Evolutionary conservation across 2,329 filamentous ascomycete genomes (phyloP).

Genomic region (Pyrenophora graminea): DNA sequence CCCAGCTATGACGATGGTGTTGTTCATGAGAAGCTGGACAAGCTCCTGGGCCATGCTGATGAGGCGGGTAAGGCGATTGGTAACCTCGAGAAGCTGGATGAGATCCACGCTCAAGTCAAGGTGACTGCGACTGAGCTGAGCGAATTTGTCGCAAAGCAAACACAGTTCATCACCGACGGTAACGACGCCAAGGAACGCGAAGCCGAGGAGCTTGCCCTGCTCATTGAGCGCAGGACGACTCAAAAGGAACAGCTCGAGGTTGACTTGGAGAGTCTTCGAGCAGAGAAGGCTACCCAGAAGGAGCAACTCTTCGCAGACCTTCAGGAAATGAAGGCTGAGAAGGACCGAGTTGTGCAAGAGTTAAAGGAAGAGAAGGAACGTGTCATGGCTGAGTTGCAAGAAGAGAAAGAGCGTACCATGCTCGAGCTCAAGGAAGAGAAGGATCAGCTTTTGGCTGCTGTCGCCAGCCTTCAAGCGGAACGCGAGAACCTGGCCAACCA

Average conservation of each 20-base stretch:
- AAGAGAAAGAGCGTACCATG: constrained; percentile 43
- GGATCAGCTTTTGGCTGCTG: constrained; percentile 54
- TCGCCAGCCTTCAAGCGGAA: constrained; percentile 66
- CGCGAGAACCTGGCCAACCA: constrained; percentile 76
- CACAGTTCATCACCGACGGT: constrained; percentile 73
- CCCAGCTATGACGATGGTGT: constrained; percentile 50
- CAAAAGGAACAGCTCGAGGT: constrained; percentile 65
- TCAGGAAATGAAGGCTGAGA: constrained; percentile 51
- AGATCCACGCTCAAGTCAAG: constrained; percentile 86
- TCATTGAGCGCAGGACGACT: constrained; percentile 75
- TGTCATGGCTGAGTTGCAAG: constrained; percentile 40
- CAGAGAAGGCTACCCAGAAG: constrained; percentile 64
- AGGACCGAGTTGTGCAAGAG: constrained; percentile 45
- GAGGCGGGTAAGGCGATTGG: constrained; percentile 70
- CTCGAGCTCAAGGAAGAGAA: constrained; percentile 49
- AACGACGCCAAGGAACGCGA: constrained; percentile 78
- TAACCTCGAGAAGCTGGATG: constrained; percentile 80
- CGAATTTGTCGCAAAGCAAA: constrained; percentile 78
- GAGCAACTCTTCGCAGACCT: constrained; percentile 59
- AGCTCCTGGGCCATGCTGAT: constrained; percentile 61
- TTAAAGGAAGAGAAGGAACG: constrained; percentile 50
- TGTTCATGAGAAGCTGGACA: constrained; percentile 61
- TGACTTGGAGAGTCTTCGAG: constrained; percentile 51
- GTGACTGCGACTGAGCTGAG: constrained; percentile 82
- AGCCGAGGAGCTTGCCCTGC: constrained; percentile 76